Conservation (phyloP, 768 basidiomycete genomes). For the Hygrocybe punicea region DNA sequence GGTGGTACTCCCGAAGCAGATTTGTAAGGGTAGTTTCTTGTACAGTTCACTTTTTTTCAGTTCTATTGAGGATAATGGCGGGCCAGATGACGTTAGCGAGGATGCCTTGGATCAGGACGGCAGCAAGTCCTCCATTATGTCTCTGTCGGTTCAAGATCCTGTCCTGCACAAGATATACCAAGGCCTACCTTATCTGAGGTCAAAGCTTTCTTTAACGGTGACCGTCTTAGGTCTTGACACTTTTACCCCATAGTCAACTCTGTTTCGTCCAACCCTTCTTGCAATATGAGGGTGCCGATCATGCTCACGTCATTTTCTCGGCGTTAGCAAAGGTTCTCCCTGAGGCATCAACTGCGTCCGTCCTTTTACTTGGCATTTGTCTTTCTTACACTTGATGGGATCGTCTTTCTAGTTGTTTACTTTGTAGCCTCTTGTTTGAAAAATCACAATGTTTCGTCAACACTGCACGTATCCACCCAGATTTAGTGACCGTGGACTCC, state of each 20-base stretch:
- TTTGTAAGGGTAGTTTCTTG: too few relatives aligned
- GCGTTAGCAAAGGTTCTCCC: neutral
- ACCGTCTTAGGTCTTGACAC: neutral
- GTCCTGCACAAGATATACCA: neutral
- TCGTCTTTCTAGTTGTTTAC: neutral
- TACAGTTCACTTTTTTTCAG: too few relatives aligned
- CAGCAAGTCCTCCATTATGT: neutral
- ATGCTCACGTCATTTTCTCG: neutral
- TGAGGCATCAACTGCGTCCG: neutral
- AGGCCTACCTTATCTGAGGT: neutral
- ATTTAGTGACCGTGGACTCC: neutral
- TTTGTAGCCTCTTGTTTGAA: neutral
- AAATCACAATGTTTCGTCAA: neutral
- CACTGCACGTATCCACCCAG: neutral
- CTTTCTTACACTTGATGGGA: neutral
- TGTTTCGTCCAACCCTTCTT: neutral
- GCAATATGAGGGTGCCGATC: neutral
- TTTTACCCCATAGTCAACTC: neutral
- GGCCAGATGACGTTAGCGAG: neutral
- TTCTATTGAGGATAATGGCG: neutral
- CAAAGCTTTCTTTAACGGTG: neutral
- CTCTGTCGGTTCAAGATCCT: neutral
- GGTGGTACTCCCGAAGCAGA: too few relatives aligned
- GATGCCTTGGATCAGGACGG: neutral
- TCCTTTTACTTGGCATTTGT: neutral